A percentile compares a stretch with the other conserved stretches of the same genome.
phyloP scores from a whole-genome alignment of 768 basidiomycete species.

The Lepiota brunneoincarnata region DNA sequence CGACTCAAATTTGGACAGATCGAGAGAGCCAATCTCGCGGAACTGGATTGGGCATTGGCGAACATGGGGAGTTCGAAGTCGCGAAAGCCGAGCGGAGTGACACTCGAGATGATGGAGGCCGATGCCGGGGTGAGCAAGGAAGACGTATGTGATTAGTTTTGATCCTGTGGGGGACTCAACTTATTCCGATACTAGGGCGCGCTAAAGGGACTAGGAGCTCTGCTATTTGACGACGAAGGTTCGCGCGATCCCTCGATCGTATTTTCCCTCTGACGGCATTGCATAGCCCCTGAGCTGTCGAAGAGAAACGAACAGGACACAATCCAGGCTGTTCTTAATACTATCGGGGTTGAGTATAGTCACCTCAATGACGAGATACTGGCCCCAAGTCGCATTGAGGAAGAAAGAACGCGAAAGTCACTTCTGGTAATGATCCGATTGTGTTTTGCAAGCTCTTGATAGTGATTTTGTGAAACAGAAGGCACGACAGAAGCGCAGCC shows the following conservation, averaged over 20 bases:
- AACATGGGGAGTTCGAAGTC: slow-evolving; percentile 49
- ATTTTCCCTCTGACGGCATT: neutral
- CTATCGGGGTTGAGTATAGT: slow-evolving; percentile 66
- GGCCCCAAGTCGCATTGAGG: slow-evolving; percentile 65
- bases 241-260: slow-evolving; percentile 15
- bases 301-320: slow-evolving; percentile 40
- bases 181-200: slow-evolving; percentile 35
- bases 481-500: slow-evolving; percentile 22
- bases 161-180: slow-evolving; percentile 1
- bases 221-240: slow-evolving; percentile 71
- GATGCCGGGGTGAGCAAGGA: slow-evolving; percentile 45
- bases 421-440: slow-evolving; percentile 37
- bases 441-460: neutral
- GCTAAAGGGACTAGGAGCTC: slow-evolving; percentile 55
- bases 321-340: slow-evolving; percentile 52
- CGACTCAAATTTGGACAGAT: slow-evolving; percentile 48
- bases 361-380: slow-evolving; percentile 76
- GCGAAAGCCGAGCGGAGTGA: neutral
- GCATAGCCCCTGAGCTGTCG: slow-evolving; percentile 32
- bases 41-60: slow-evolving; percentile 79
- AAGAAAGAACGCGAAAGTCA: slow-evolving; percentile 53
- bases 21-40: slow-evolving; percentile 67
- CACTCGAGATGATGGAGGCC: slow-evolving; percentile 40
- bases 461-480: slow-evolving; percentile 21
- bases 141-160: slow-evolving; percentile 25